Percentiles rank a stretch among this genome's conserved stretches.
Evolutionary conservation across 2,329 filamentous ascomycete genomes (phyloP).

Genomic region (Colletotrichum melonis): DNA sequence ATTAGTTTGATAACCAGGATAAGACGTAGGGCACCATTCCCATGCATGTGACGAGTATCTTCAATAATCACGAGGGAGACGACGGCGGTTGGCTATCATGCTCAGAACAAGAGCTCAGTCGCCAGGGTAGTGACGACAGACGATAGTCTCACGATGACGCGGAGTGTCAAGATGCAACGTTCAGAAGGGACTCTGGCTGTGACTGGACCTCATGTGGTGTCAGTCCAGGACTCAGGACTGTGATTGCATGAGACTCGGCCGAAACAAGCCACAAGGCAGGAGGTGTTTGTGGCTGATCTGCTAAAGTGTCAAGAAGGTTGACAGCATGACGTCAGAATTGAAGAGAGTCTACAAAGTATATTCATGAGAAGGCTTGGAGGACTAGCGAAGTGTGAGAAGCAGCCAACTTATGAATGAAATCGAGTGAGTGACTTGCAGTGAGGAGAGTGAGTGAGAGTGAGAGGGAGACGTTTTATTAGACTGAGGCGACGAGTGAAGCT

Average conservation of each 20-base stretch:
- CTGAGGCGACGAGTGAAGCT: not conserved
- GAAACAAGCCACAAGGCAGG: not conserved
- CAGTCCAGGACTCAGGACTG: not conserved
- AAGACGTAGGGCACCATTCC: not conserved
- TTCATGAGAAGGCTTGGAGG: not conserved
- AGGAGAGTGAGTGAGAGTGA: not conserved
- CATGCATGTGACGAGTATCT: not conserved
- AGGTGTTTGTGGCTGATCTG: not conserved
- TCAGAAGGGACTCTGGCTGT: not conserved
- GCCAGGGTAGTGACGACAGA: not conserved
- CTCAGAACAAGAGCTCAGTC: not conserved
- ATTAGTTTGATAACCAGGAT: too few relatives aligned
- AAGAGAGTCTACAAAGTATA: not conserved
- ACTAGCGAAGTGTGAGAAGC: too few relatives aligned
- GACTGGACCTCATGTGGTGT: not conserved
- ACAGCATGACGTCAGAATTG: not conserved
- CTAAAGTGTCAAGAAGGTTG: not conserved
- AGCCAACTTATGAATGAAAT: not conserved
- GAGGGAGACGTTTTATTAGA: not conserved
- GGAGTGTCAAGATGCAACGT: not conserved
- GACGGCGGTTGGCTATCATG: too few relatives aligned
- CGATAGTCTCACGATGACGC: not conserved
- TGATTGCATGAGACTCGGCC: not conserved
- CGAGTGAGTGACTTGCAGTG: not conserved
- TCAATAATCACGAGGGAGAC: too few relatives aligned